Evolutionary conservation across 495 filamentous ascomycete genomes (phyloP), one percentile per base, ranked within the genome.

Genomic region (Parathielavia hyrcaniae): DNA sequence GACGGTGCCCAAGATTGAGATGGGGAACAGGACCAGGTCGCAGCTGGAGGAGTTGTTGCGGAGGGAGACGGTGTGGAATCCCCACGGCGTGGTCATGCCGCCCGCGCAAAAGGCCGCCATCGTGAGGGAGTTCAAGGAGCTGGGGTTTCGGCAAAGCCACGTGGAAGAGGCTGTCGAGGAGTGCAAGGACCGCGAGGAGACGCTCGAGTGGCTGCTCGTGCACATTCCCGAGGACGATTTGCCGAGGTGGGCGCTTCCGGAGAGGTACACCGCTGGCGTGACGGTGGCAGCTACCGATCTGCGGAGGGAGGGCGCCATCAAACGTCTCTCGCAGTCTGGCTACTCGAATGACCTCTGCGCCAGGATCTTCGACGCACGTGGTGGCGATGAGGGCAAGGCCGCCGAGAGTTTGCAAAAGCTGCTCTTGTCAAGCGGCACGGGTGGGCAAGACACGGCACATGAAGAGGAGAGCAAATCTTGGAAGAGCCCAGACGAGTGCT

Each of bases 191-290:
- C 79, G 84, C n/a, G 91, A 97, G 68, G 95, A 97, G 70, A 82
- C 89, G 13, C 75, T 98, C 9, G 81, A 83, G 63, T 98, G 93
- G 93, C 82, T 98, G 19, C 77, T 98, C 20, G 87, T 97, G 34
- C 91, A 98, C 71, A 88, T 98, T 19, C 95, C 93, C 3, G 93
- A 98, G 70, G 95, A 97, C 69, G 93, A 98, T 69, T 73, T 97
- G 2, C 93, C 93, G 0, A 69, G 78, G 17, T 96, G 91, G 89
- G 86, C 88, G 68, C 75, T 98, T 23, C 95, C 95, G 4, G 92
- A 93, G 71, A 84, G 82, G 43, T 98, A 98, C 65, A 82, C 83
- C 1, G 91, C 90, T 11, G 93, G 93, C 16, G 83, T 97, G 49
- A 88, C 83, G 46, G 84, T 97, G 57, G 90, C 83, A 1, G 84